A percentile compares a stretch with the other conserved stretches of the same genome.
Conservation (phyloP, 2,329 filamentous ascomycete genomes). For the Fusarium tupiense region DNA sequence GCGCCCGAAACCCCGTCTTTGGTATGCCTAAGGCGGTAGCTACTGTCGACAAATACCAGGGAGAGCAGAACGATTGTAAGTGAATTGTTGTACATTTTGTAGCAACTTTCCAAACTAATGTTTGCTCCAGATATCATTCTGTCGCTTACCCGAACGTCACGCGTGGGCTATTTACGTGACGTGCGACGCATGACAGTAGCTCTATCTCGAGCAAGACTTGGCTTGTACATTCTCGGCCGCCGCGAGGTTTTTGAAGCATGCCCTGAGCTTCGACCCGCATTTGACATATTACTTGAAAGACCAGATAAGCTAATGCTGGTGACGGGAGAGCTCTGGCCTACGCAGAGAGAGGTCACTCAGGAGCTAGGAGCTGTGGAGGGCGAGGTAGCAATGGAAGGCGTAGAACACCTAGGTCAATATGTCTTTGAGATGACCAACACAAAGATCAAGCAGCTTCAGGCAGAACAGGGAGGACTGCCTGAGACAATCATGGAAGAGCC, state of each 20-base stretch:
- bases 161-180: constrained; percentile 92
- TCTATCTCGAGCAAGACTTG: constrained; percentile 88
- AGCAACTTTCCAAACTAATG: constrained; percentile 30
- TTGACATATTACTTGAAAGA: constrained; percentile 79
- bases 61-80: constrained; percentile 98
- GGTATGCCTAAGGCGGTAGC: constrained; percentile 89
- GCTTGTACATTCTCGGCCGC: constrained; percentile 91
- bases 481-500: constrained; percentile 41
- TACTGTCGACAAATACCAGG: constrained; percentile 98
- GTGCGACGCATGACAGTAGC: constrained; percentile 94
- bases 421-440: constrained; percentile 93
- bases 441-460: constrained; percentile 60
- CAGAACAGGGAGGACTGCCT: constrained; percentile 45
- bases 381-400: constrained; percentile 81
- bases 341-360: constrained; percentile 61
- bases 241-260: constrained; percentile 88
- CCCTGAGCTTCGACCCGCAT: constrained; percentile 87
- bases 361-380: constrained; percentile 58
- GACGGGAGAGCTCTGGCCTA: constrained; percentile 87
- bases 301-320: constrained; percentile 84
- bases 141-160: constrained; percentile 87
- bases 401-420: constrained; percentile 95
- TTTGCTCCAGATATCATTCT: constrained; percentile 82
- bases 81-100: constrained; percentile 37
- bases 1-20: constrained; percentile 84